Evolutionary conservation across 371 early-diverging fungal genomes (phyloP).

Genomic region (Lichtheimia hyalospora): DNA sequence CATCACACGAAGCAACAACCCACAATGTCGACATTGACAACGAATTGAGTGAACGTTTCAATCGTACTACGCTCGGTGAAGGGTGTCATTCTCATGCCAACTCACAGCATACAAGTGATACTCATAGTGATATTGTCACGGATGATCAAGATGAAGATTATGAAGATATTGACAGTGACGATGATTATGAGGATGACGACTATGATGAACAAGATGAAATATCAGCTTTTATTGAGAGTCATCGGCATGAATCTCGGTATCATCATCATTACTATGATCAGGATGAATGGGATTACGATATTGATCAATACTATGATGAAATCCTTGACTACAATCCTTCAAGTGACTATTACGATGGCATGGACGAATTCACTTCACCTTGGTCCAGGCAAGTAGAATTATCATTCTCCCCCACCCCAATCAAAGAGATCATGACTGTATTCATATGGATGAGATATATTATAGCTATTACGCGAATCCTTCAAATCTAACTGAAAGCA

Average conservation of each 20-base stretch:
- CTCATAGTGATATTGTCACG: neutral
- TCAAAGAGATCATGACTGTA: no score
- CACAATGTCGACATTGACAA: neutral
- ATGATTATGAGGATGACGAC: neutral
- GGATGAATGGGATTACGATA: neutral
- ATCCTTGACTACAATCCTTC: no score
- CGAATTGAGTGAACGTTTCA: neutral
- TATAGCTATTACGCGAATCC: neutral
- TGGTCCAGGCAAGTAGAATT: neutral
- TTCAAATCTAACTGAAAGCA: neutral
- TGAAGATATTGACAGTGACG: neutral
- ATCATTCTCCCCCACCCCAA: no score
- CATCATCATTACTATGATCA: neutral
- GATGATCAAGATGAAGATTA: slow-evolving; percentile 3
- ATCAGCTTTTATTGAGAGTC: neutral
- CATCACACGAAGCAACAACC: neutral
- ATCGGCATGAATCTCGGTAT: neutral
- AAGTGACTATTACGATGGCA: neutral
- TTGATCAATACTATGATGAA: neutral
- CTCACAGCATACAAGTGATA: neutral
- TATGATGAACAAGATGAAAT: neutral
- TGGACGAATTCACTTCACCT: neutral
- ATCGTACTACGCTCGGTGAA: neutral
- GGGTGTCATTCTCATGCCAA: neutral
- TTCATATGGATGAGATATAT: neutral